These are phyloP conservation scores for Plasmodium adleri DNA, from an alignment of 169 alveolate genomes.

Conservation along the genomic window DNA sequence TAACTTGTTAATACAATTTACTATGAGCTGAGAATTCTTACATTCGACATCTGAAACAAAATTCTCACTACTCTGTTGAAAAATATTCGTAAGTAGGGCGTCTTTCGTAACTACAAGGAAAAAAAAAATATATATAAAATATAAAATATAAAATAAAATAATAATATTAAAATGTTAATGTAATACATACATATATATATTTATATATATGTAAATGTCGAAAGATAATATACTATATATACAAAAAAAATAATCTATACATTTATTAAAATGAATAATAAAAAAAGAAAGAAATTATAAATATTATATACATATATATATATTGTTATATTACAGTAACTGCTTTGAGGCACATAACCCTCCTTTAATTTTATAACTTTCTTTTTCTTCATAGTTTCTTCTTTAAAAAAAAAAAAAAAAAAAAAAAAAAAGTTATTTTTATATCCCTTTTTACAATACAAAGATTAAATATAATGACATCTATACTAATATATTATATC, in stretches of 20 bases:
- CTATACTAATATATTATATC: too few species aligned
- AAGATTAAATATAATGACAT: neutral
- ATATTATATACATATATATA: too few species aligned
- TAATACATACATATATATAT: neutral
- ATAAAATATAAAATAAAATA: neutral
- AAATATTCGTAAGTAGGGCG: slow-evolving; percentile 36
- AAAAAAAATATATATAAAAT: neutral
- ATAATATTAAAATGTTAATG: too few species aligned
- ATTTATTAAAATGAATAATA: neutral
- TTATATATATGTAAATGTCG: neutral
- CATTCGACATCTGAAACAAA: slow-evolving; percentile 27
- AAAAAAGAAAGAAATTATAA: neutral
- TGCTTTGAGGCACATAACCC: slow-evolving; percentile 51
- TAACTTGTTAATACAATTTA: slow-evolving; percentile 59
- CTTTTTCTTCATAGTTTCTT: slow-evolving; percentile 53
- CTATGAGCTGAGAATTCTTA: slow-evolving; percentile 27
- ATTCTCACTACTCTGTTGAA: slow-evolving; percentile 7
- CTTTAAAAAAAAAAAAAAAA: slow-evolving; percentile 30
- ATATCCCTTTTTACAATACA: neutral
- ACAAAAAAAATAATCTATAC: neutral
- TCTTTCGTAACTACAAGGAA: slow-evolving; percentile 44
- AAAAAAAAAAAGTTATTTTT: slow-evolving; percentile 12
- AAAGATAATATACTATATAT: neutral
- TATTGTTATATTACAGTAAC: slow-evolving; percentile 28
- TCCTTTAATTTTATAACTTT: slow-evolving; percentile 68